Conservation (phyloP, 1,284 basidiomycete species). For the Apiotrichum domesticum region DNA sequence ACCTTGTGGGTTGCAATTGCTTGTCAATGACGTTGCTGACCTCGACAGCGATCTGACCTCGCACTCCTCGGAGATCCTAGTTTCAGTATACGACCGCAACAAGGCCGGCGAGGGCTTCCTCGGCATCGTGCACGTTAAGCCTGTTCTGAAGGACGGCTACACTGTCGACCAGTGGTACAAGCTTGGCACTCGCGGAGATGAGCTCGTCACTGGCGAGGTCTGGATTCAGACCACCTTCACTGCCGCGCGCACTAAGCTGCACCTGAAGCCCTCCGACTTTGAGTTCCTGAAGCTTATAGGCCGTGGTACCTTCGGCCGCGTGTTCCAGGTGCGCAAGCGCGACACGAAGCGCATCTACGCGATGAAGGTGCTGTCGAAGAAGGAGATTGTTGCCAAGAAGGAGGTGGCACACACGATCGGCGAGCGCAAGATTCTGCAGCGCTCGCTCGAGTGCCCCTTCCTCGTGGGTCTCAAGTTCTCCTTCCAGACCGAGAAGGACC, state of each 20-base stretch:
- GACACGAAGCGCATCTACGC: conserved; percentile 99
- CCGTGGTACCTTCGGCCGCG: conserved; percentile 95
- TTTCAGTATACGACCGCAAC: conserved; percentile 89
- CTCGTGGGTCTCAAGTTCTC: conserved; percentile 97
- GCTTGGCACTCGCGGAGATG: conserved; percentile 69
- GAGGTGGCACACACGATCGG: conserved; percentile 99
- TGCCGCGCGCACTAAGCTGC: conserved; percentile 72
- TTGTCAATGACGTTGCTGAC: neutral
- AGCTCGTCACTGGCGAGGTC: conserved; percentile 83
- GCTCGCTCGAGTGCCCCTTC: conserved; percentile 91
- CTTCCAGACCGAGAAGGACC: conserved; percentile 92
- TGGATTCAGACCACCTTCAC: conserved; percentile 92
- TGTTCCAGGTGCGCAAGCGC: conserved; percentile 96
- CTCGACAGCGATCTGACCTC: conserved; percentile 82
- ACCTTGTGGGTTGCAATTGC: conserved; percentile 66
- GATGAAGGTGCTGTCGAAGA: conserved; percentile 98
- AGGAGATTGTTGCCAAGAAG: conserved; percentile 98
- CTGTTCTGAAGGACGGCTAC: conserved; percentile 80
- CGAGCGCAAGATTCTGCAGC: conserved; percentile 96
- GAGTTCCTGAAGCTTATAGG: conserved; percentile 99
- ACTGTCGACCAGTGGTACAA: conserved; percentile 96
- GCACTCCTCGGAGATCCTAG: conserved; percentile 72
- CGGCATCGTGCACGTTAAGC: conserved; percentile 85
- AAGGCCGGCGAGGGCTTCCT: conserved; percentile 79
- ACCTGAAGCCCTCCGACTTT: conserved; percentile 85